phyloP scores from a whole-genome alignment of 345 rosid genomes.

The Syzygium jambos region DNA sequence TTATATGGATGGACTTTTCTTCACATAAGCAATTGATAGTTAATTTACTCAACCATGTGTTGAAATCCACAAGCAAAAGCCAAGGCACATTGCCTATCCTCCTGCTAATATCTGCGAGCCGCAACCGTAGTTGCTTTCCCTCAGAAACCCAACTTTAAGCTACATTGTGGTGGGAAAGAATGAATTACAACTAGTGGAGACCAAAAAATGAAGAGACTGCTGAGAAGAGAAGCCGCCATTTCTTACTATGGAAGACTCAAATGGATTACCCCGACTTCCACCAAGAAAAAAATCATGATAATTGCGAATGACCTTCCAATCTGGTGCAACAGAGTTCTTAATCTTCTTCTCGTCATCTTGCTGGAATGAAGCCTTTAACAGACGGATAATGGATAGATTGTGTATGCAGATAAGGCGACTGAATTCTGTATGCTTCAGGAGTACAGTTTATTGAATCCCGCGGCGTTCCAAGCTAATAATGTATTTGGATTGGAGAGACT shows the following conservation, averaged over 20 bases:
- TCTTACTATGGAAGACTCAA: not conserved
- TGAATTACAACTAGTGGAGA: not conserved
- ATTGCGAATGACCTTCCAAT: not conserved
- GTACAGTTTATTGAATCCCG: not conserved
- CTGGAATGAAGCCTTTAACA: not conserved
- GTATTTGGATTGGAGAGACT: not conserved
- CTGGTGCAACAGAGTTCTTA: not conserved
- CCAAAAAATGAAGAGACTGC: not conserved
- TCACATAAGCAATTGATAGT: not conserved
- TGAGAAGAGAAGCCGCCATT: not conserved
- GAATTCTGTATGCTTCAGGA: not conserved
- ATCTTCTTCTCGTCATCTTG: not conserved
- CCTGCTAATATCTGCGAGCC: not conserved
- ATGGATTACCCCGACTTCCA: not conserved
- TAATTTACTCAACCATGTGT: not conserved
- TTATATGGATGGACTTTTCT: not conserved
- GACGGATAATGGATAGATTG: not conserved
- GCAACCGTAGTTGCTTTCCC: not conserved
- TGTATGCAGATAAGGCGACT: not conserved
- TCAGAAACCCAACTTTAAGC: not conserved
- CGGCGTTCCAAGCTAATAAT: too few relatives aligned
- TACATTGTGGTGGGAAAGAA: not conserved
- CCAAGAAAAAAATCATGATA: not conserved
- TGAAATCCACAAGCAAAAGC: not conserved
- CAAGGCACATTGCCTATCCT: not conserved